A percentile compares a stretch with the other conserved stretches of the same genome.
Conservation (phyloP, 768 basidiomycete species). For the Kwoniella sp. region DNA sequence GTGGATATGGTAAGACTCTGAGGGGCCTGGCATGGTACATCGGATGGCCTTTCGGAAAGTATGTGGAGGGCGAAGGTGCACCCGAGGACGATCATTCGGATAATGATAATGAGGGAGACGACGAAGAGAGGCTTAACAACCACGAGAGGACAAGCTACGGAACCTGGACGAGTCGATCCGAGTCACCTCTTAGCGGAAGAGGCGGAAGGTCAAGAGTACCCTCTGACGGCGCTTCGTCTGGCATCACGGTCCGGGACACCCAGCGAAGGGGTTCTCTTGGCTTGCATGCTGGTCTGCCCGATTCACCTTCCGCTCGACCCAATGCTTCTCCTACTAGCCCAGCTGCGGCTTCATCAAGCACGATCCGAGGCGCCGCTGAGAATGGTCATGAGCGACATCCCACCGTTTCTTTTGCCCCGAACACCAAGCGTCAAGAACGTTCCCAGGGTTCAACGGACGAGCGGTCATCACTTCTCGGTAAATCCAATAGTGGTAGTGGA, state of each 20-base stretch:
- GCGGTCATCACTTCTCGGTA: constrained; percentile 33
- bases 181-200: constrained; percentile 11
- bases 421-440: constrained; percentile 31
- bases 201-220: constrained; percentile 25
- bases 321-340: not conserved
- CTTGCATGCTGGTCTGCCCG: constrained; percentile 34
- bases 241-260: constrained; percentile 27
- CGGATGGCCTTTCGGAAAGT: constrained; percentile 97
- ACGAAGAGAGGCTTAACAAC: constrained; percentile 52
- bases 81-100: constrained; percentile 36
- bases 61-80: constrained; percentile 75
- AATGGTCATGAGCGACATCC: constrained; percentile 28
- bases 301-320: constrained; percentile 47
- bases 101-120: constrained; percentile 29
- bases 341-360: constrained; percentile 21
- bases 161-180: constrained; percentile 10
- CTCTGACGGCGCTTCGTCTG: constrained; percentile 40
- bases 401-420: constrained; percentile 55
- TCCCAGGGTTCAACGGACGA: constrained; percentile 27
- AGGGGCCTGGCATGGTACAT: constrained; percentile 96
- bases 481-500: not conserved
- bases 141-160: constrained; percentile 44
- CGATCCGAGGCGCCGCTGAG: constrained; percentile 20
- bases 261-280: constrained; percentile 7
- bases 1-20: constrained; percentile 79